Base-by-base conservation (phyloP, 495 filamentous ascomycete genomes). In the Annulohypoxylon maeteangense region DNA sequence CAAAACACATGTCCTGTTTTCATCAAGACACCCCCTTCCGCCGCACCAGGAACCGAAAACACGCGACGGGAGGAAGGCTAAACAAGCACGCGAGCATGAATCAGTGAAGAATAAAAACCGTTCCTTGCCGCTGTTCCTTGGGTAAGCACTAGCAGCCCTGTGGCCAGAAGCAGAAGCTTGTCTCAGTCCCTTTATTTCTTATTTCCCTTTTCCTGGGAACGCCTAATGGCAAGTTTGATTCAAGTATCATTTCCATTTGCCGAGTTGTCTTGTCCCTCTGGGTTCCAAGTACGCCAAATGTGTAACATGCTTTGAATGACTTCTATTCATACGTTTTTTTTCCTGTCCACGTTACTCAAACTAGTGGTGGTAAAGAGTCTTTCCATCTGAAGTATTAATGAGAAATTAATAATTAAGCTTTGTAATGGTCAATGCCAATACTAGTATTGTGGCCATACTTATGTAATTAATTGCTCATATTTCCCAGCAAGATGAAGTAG, bases 111-210 rank as follows among this genome's bases (percentile, higher is more conserved):
- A 61, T 38, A n/a, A 65, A 60, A 58, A 48, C 7, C 20, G 7
- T 3, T 47, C 6, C 16, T 10, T 25, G 22, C 16, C 32, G 29
- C 45, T 32, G n/a, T 45, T 22, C 10, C 22, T n/a, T 51, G 20
- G 61, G 34, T 64, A n/a, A 61, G 64, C 69, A 67, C 69, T 67
- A 72, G 58, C 32, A 67, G 69, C 69, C 69, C 63, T 72, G 69
- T 61, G 18, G 64, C 54, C 38, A 68, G 64, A 34, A 62, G 53
- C 56, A 68, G 64, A 34, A 62, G 53, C 56, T 59, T 66, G 62
- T 71, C 55, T 71, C 25, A 54, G 50, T 29, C n/a, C 50, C 27
- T 54, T 34, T 18, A 14, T 51, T 51, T 25, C 23, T 51, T 27
- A 27, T 51, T 51, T 29, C 23, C 3, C 23, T 54, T 54, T 50